Percentiles rank a stretch among this genome's conserved stretches.
Evolutionary conservation across 495 filamentous ascomycete species (phyloP).

Genomic region (Daldinia bambusicola): DNA sequence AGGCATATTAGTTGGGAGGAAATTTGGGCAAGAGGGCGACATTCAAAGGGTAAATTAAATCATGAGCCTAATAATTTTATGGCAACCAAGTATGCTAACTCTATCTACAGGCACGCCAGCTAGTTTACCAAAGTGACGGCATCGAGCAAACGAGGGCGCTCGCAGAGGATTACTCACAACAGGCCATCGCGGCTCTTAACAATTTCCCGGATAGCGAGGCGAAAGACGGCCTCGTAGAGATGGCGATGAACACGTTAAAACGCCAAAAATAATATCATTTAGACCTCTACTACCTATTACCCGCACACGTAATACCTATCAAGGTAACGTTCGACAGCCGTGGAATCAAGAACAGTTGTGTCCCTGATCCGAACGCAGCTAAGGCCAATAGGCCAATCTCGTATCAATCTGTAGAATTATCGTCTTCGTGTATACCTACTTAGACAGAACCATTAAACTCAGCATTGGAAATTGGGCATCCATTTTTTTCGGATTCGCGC

Average conservation of each 20-base stretch:
- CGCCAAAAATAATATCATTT: constrained; percentile 74
- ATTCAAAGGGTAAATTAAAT: constrained; percentile 79
- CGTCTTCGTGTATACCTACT: constrained; percentile 10
- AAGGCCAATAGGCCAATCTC: constrained; percentile 5
- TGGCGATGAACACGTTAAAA: constrained; percentile 91
- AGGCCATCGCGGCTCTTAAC: constrained; percentile 83
- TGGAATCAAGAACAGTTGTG: constrained; percentile 6
- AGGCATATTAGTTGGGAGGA: constrained; percentile 88
- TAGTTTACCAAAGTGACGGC: constrained; percentile 84
- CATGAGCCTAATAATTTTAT: not conserved
- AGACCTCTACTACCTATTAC: constrained; percentile 37
- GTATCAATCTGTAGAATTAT: constrained; percentile 38
- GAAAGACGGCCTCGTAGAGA: constrained; percentile 87
- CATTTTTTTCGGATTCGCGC: constrained; percentile 5
- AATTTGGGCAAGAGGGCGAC: constrained; percentile 86
- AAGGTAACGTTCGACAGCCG: constrained; percentile 7
- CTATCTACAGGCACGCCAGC: constrained; percentile 74
- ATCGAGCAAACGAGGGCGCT: constrained; percentile 89
- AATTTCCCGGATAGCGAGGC: constrained; percentile 91
- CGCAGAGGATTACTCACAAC: constrained; percentile 88
- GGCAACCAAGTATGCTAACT: constrained; percentile 9
- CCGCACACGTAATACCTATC: not conserved
- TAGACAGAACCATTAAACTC: constrained; percentile 43
- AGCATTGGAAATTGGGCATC: constrained; percentile 16
- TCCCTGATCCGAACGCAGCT: constrained; percentile 10